Evolutionary conservation across 345 rosid genomes (phyloP).

Genomic region (Firmiana major): DNA sequence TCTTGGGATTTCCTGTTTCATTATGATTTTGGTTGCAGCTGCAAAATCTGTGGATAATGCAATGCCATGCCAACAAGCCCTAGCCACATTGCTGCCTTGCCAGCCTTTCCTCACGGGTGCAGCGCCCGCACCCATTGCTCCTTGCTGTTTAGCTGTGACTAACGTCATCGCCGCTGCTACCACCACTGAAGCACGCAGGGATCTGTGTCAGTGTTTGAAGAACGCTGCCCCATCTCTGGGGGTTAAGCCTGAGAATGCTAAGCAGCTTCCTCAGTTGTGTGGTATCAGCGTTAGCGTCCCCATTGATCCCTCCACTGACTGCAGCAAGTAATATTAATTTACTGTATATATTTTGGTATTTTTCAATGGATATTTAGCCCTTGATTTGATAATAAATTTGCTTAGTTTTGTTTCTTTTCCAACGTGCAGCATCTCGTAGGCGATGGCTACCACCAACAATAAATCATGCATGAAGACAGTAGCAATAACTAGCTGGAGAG

Average conservation of each 20-base stretch:
- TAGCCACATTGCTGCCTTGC: neutral
- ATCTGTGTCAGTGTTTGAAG: neutral
- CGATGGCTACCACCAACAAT: neutral
- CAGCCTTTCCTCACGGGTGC: constrained; percentile 7
- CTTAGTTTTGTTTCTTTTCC: neutral
- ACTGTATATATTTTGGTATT: too few relatives aligned
- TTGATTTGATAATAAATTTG: neutral
- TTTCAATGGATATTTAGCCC: neutral
- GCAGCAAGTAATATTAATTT: neutral
- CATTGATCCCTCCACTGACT: neutral
- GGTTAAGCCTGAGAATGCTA: neutral
- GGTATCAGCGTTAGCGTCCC: neutral
- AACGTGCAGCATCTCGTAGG: neutral
- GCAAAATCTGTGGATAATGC: neutral
- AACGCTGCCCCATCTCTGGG: neutral
- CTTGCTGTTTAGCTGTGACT: neutral
- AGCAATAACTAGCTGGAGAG: neutral
- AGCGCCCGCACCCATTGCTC: neutral
- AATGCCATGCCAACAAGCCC: neutral
- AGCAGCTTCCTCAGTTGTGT: constrained; percentile 1
- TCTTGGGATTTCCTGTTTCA: neutral
- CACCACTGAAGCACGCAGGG: neutral
- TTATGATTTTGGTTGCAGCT: neutral
- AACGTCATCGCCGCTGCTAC: neutral
- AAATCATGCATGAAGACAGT: neutral